phyloP scores from a whole-genome alignment of 441 rosid species.

The California macrophylla region DNA sequence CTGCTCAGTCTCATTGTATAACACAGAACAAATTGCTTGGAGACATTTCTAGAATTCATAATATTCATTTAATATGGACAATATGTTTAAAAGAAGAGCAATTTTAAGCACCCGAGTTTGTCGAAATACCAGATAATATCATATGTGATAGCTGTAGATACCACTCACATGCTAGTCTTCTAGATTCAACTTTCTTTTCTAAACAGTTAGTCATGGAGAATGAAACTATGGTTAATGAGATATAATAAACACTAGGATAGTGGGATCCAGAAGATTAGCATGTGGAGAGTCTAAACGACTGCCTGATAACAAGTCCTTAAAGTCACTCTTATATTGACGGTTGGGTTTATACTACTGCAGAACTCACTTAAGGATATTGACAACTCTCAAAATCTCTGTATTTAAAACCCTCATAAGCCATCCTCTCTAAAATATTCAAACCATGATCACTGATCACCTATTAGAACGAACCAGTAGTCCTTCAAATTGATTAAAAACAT shows the following conservation, averaged over 20 bases:
- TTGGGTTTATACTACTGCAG: not conserved
- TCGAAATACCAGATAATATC: not conserved
- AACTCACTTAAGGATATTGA: not conserved
- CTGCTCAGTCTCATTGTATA: not conserved
- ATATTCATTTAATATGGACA: not conserved
- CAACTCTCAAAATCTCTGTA: slow-evolving; percentile 1
- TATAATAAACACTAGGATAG: not conserved
- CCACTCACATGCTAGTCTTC: not conserved
- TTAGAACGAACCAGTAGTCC: not conserved
- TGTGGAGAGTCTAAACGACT: not conserved
- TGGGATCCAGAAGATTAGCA: slow-evolving; percentile 2
- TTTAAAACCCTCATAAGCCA: not conserved
- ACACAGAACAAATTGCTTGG: not conserved
- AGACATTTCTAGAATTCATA: not conserved
- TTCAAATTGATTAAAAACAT: not conserved
- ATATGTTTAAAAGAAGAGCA: not conserved
- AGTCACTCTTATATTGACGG: too few species aligned
- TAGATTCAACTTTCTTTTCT: not conserved
- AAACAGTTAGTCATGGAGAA: slow-evolving; percentile 1
- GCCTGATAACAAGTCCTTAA: not conserved
- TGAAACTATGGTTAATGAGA: not conserved
- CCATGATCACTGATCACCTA: not conserved
- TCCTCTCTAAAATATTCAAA: not conserved
- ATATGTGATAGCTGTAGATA: not conserved
- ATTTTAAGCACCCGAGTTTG: not conserved